Percentiles rank a stretch among this genome's conserved stretches.
Conservation (phyloP, 192 early-diverging fungal genomes). For the Rhizophagus clarus region DNA sequence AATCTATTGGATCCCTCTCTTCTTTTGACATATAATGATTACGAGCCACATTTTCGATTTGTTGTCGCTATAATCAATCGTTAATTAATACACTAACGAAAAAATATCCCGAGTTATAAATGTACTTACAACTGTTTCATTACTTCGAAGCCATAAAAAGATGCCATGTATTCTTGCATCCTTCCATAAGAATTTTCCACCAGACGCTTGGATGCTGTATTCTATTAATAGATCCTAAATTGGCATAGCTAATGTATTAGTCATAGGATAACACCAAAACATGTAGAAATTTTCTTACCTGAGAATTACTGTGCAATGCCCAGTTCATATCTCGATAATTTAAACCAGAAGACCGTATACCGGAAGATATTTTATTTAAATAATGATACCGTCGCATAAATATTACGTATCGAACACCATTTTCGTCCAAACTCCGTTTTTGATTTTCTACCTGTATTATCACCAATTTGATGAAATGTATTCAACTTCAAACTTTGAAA, state of each 20-base stretch:
- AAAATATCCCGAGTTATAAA: background rate
- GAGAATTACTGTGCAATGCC: conserved; percentile 90
- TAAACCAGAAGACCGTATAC: conserved; percentile 47
- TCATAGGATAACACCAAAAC: conserved; percentile 41
- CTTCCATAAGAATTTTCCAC: conserved; percentile 74
- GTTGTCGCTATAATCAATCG: conserved; percentile 44
- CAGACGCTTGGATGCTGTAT: conserved; percentile 50
- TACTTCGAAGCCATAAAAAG: conserved; percentile 83
- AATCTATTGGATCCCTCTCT: conserved; percentile 83
- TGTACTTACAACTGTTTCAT: conserved; percentile 63
- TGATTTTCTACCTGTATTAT: conserved; percentile 66
- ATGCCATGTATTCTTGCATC: conserved; percentile 82
- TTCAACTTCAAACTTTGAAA: background rate
- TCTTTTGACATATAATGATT: conserved; percentile 79
- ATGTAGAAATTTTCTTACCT: conserved; percentile 47
- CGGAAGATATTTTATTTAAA: conserved; percentile 52
- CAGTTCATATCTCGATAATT: conserved; percentile 75
- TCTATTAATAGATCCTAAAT: conserved; percentile 68
- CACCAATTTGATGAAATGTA: background rate
- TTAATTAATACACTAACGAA: background rate
- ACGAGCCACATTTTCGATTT: conserved; percentile 86
- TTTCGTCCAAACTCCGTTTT: conserved; percentile 77
- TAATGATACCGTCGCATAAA: conserved; percentile 69
- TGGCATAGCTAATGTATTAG: background rate
- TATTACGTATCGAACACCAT: conserved; percentile 83